These are phyloP conservation scores for Aspergillus sp. DNA, from an alignment of 2,329 filamentous ascomycete species.

Conservation along the genomic window DNA sequence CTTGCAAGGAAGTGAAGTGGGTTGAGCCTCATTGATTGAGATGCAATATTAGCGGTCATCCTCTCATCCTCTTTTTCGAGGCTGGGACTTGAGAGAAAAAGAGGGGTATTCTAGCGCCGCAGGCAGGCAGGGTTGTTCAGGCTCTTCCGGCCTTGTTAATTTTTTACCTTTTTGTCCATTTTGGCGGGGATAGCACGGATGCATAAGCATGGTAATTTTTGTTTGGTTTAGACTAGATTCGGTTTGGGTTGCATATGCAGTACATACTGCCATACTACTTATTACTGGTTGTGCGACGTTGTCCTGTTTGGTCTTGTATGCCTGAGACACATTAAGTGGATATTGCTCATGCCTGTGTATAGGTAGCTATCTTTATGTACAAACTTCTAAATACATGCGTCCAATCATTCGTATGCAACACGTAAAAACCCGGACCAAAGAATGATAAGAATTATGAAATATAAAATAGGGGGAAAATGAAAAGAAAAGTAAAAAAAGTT, in stretches of 20 bases:
- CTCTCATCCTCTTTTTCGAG: background rate
- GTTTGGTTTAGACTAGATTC: background rate
- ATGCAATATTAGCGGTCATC: background rate
- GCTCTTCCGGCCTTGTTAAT: background rate
- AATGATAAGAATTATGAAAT: background rate
- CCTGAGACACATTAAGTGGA: background rate
- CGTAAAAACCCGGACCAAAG: background rate
- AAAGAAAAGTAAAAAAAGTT: background rate
- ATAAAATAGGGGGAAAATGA: background rate
- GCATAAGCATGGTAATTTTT: background rate
- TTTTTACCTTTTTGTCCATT: background rate
- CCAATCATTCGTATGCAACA: background rate
- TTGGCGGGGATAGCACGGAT: background rate
- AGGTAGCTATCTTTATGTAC: constrained; percentile 7
- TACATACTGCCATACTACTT: no score
- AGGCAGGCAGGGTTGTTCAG: background rate
- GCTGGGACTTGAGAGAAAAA: background rate
- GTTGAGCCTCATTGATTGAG: constrained; percentile 7
- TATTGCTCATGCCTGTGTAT: background rate
- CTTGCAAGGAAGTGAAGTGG: constrained; percentile 13
- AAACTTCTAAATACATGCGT: constrained; percentile 8
- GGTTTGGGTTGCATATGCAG: no score
- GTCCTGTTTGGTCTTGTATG: background rate
- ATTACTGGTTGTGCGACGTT: background rate
- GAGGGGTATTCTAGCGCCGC: background rate